Base-by-base conservation (phyloP, 176 grass and related monocot species). In the Stipa capillata region DNA sequence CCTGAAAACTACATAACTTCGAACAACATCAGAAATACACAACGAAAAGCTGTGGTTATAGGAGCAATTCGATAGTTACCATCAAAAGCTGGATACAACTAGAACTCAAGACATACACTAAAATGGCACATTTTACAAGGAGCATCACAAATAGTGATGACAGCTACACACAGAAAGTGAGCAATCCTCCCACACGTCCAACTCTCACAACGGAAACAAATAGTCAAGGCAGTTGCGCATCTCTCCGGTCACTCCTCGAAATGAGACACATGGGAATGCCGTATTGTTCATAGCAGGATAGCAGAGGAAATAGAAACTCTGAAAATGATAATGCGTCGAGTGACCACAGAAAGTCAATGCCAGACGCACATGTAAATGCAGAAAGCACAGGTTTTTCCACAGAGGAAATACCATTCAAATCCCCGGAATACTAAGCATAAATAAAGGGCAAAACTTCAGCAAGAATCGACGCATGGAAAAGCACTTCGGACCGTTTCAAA, bases 301-400 rank as follows among this genome's bases (percentile, higher is more conserved):
- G 16, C 17, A 76, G 10, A 33, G 62, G 51, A 59, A 79, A 80
- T 2, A 3, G 29, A 14, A 74, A 57, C 50, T 65, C 14, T 76
- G 13, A 73, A 37, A n/a, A 2, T 29, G 58, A n/a, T 1, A 54
- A 54, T 55, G 35, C 44, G 65, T 27, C n/a, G 27, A 72, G n/a
- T n/a, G n/a, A 77, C 20, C 44, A 71, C 32, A 61, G 24, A 63
- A 82, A 13, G 44, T 35, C 32, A 87, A 60, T 69, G 78, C 20
- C 55, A 62, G n/a, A 34, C 11, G 1, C 2, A 8, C 12, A 53
- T 64, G 27, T 0, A 11, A 70, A 87, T 5, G 25, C 42, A 60
- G 10, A 57, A 49, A n/a, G n/a, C n/a, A n/a, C n/a, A n/a, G n/a
- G n/a, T n/a, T n/a, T n/a, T n/a, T n/a, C n/a, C n/a, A n/a, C n/a